Evolutionary conservation across 2,329 filamentous ascomycete species (phyloP), one percentile per base, ranked within the genome.

Genomic region (Aspergillus felis): DNA sequence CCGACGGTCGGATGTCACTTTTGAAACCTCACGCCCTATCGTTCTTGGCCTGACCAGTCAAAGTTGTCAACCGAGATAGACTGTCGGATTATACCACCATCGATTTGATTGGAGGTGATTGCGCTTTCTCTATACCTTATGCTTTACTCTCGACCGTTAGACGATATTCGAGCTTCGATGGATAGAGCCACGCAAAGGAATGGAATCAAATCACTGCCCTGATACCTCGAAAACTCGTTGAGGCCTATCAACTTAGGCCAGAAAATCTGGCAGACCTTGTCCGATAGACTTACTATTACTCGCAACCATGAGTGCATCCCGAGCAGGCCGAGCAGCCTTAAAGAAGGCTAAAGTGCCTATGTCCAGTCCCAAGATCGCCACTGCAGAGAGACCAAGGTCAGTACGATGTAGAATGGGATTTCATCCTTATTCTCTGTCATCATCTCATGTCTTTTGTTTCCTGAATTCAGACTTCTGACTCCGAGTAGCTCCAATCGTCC

Each of bases 251-350:
- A 35, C 32, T 35, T 35, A 7, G 32, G 32, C 32, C 12, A 35
- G 14, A 14, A 17, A 17, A 35, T 17, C 12, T 4, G 12, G 12
- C 12, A 35, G 32, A 38, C 5, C 32, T 17, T 17, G 22, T 38
- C 48, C 47, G 14, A 28, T 41, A 47, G 25, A n/a, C 3, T 10
- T 27, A 7, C 20, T 41, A 17, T 17, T 17, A 29, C 52, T 17
- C n/a, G 27, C 48, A 56, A 58, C 42, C 51, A 72, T 72, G 71
- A 71, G 66, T 44, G 61, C 65, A 50, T 57, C 65, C 7, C 62
- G 66, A 29, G 54, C 65, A 54, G 60, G 64, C 22, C 65, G 64
- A 35, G 62, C 57, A 50, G 57, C 60, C 47, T 53, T 67, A 41
- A 65, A 66, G 51, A 63, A 61, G 57, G 64, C 65, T 58, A 63